phyloP scores from a whole-genome alignment of 257 asterid genomes.

The Solanum lignicaule region DNA sequence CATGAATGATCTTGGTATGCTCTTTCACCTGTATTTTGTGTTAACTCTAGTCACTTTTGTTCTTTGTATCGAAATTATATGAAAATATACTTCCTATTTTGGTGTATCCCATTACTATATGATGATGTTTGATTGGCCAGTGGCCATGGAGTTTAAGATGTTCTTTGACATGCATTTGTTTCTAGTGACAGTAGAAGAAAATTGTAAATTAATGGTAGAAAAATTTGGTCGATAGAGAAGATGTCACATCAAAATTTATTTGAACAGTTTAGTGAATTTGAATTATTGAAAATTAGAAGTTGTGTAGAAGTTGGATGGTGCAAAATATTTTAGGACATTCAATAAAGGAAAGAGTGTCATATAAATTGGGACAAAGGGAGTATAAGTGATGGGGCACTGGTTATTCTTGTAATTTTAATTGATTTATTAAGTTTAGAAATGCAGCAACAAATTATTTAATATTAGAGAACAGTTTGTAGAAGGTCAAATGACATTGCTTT shows the following conservation, averaged over 20 bases:
- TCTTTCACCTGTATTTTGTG: not conserved
- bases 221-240: not conserved
- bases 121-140: not conserved
- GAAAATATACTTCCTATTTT: not conserved
- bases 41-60: not conserved
- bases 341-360: not conserved
- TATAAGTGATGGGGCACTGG: not conserved
- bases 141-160: not conserved
- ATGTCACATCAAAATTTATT: not conserved
- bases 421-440: not conserved
- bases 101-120: not conserved
- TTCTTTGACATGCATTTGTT: not conserved
- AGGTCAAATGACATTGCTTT: not conserved
- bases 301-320: not conserved
- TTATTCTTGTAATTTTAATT: not conserved
- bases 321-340: not conserved
- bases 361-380: not conserved
- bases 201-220: not conserved
- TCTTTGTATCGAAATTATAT: not conserved
- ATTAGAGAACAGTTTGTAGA: not conserved
- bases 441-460: not conserved
- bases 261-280: not conserved
- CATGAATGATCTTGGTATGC: constrained; percentile 91
- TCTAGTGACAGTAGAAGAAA: not conserved
- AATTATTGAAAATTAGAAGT: not conserved